Percentiles rank a stretch among this genome's conserved stretches.
Conservation (phyloP, 2,329 filamentous ascomycete species). For the Pseudonectria foliicola region DNA sequence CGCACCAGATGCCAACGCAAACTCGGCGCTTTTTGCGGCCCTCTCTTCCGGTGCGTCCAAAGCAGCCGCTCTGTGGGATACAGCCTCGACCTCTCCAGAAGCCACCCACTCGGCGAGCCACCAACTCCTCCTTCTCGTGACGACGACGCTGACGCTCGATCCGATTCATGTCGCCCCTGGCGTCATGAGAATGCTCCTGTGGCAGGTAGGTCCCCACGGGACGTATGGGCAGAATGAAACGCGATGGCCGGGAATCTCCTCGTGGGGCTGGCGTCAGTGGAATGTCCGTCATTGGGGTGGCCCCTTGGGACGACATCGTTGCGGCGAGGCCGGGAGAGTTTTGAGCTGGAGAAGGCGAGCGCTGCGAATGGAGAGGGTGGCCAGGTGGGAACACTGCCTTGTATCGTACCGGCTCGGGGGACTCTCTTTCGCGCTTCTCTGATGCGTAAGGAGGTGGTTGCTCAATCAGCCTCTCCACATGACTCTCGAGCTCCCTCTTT, state of each 20-base stretch:
- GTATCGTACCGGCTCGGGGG: conserved; percentile 40
- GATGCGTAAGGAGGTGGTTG: conserved; percentile 52
- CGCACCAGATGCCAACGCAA: conserved; percentile 45
- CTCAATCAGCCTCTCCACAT: conserved; percentile 31
- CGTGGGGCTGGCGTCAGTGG: conserved; percentile 39
- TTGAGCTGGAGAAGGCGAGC: conserved; percentile 53
- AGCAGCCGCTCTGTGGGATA: conserved; percentile 56
- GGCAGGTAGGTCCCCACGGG: conserved; percentile 39
- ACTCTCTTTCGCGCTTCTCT: conserved; percentile 29
- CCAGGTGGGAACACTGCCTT: conserved; percentile 52
- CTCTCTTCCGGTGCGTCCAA: conserved; percentile 55
- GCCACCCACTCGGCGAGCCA: conserved; percentile 50
- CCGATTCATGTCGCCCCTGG: conserved; percentile 34
- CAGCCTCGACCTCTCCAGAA: conserved; percentile 61
- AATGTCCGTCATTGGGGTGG: conserved; percentile 53
- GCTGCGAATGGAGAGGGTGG: conserved; percentile 38
- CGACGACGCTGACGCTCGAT: conserved; percentile 46
- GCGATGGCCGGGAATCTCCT: conserved; percentile 9
- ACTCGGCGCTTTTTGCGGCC: conserved; percentile 56
- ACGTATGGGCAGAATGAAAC: conserved; percentile 34
- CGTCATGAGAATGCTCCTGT: conserved; percentile 35
- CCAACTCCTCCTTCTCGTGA: conserved; percentile 59
- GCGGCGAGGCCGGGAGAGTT: conserved; percentile 55
- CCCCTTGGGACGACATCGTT: conserved; percentile 56
- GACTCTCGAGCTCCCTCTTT: conserved; percentile 33